phyloP scores from a whole-genome alignment of 2,329 filamentous ascomycete genomes.

The Berkeleyomyces basicola region DNA sequence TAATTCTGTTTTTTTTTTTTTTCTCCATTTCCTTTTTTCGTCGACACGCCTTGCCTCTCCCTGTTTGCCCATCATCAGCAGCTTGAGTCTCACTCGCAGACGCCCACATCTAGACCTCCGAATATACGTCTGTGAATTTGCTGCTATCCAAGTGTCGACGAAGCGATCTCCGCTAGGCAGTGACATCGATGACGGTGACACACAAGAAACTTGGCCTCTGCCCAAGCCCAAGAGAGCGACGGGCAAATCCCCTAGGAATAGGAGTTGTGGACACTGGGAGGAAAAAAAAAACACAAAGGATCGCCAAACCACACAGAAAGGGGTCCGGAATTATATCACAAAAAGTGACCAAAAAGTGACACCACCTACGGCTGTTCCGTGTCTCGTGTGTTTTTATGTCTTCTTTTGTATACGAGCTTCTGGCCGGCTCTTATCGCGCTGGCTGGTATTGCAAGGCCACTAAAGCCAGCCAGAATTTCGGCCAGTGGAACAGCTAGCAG shows the following conservation, averaged over 20 bases:
- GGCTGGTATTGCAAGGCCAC: too few species aligned
- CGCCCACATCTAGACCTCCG: too few species aligned
- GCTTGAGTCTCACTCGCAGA: too few species aligned
- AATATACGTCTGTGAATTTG: neutral
- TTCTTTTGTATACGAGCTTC: neutral
- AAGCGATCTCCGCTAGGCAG: neutral
- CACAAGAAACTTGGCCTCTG: neutral
- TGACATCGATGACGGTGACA: neutral
- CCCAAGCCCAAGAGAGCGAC: neutral
- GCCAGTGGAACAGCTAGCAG: too few species aligned
- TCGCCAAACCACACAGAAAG: neutral
- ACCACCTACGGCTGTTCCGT: neutral
- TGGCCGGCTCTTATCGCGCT: neutral
- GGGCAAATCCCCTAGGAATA: neutral
- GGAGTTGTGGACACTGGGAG: neutral
- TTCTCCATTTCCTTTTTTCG: neutral
- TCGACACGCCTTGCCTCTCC: neutral
- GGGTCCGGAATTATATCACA: neutral
- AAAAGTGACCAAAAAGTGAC: neutral
- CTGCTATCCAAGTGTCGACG: too few species aligned
- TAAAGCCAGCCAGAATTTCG: too few species aligned
- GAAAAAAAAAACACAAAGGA: conserved; percentile 2
- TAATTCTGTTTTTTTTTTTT: neutral
- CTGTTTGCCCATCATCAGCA: neutral
- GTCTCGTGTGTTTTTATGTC: neutral